Percentiles rank a stretch among this genome's conserved stretches.
Conservation (phyloP, 2,329 filamentous ascomycete species). For the Aspergillus flavus region DNA sequence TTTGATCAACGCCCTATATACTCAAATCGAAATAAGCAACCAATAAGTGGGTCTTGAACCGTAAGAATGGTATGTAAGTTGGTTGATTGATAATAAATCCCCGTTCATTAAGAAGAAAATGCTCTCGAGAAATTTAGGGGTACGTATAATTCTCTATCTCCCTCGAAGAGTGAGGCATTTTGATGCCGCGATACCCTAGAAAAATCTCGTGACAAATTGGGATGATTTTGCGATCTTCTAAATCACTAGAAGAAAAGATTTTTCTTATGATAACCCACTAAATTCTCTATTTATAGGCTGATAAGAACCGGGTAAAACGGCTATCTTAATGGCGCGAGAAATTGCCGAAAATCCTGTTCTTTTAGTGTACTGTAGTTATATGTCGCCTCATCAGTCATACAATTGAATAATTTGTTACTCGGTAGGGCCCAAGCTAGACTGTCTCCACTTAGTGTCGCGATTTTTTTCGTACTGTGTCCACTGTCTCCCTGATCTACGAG, state of each 20-base stretch:
- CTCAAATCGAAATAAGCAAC: background rate
- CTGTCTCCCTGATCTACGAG: background rate
- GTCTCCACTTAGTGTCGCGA: background rate
- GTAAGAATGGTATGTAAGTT: background rate
- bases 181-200: background rate
- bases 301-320: background rate
- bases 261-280: background rate
- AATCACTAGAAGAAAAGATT: background rate
- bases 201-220: background rate
- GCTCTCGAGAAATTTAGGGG: background rate
- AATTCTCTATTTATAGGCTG: background rate
- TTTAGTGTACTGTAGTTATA: background rate
- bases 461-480: background rate
- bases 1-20: background rate
- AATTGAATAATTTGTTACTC: background rate
- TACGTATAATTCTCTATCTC: background rate
- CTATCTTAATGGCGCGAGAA: background rate
- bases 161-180: background rate
- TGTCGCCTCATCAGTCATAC: slow-evolving; percentile 2
- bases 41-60: background rate
- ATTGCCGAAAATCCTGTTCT: background rate
- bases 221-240: background rate
- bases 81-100: background rate
- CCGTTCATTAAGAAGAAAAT: background rate
- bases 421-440: background rate